Percentiles rank a stretch among this genome's conserved stretches.
phyloP scores from a whole-genome alignment of 257 asterid genomes.

The Solanum sparsipilum region DNA sequence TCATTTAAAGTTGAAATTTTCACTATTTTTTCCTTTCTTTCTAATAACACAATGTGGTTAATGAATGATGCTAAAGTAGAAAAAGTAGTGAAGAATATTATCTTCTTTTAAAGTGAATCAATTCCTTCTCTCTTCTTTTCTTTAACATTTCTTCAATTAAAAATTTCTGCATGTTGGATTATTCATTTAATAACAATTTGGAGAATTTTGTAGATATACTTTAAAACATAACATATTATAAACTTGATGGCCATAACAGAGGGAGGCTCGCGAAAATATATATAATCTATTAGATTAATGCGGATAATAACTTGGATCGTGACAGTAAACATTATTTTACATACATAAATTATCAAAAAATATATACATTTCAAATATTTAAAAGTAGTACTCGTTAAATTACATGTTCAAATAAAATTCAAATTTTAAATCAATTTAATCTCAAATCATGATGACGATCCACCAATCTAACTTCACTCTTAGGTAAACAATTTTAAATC shows the following conservation, averaged over 20 bases:
- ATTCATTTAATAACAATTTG: background rate
- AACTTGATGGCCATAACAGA: background rate
- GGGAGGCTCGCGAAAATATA: background rate
- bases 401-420: background rate
- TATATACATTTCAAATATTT: background rate
- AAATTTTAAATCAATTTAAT: background rate
- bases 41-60: background rate
- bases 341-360: background rate
- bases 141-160: background rate
- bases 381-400: background rate
- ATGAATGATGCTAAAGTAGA: background rate
- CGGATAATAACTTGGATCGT: background rate
- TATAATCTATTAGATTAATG: background rate
- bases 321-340: background rate
- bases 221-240: background rate
- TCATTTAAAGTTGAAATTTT: background rate
- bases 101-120: background rate
- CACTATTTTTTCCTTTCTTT: background rate
- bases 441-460: background rate
- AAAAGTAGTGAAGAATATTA: background rate
- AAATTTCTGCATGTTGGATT: background rate
- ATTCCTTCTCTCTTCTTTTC: background rate
- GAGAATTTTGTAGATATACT: background rate
- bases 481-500: background rate
- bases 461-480: background rate